These are phyloP conservation scores for Fusarium sarcochroum DNA, from an alignment of 2,329 filamentous ascomycete genomes.

Conservation along the genomic window DNA sequence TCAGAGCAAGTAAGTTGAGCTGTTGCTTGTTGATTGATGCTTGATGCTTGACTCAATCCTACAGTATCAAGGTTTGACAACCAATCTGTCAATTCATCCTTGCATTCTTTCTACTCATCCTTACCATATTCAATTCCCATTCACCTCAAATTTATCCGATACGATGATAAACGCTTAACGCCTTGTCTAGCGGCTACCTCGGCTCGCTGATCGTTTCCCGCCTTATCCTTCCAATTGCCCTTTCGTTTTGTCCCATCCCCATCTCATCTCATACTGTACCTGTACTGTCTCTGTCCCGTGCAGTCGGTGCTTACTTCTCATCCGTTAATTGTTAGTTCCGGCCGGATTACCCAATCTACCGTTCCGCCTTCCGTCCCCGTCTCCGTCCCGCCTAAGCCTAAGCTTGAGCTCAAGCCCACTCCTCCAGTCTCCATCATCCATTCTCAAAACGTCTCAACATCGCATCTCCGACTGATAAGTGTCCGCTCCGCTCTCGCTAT, in stretches of 20 bases:
- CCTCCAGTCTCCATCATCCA: slow-evolving; percentile 31
- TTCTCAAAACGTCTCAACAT: slow-evolving; percentile 21
- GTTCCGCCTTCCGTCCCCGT: slow-evolving; percentile 39
- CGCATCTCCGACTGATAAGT: slow-evolving; percentile 9
- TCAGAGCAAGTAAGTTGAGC: background rate
- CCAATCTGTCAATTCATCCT: slow-evolving; percentile 4
- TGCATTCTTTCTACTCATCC: no score
- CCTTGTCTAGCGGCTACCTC: slow-evolving; percentile 32
- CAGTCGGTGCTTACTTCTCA: slow-evolving; percentile 14
- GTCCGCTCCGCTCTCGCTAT: slow-evolving; percentile 13
- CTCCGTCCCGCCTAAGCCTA: slow-evolving; percentile 33
- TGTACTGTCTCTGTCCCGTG: slow-evolving; percentile 7
- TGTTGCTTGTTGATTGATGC: slow-evolving; percentile 21
- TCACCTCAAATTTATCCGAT: slow-evolving; percentile 3
- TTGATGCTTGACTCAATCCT: no score
- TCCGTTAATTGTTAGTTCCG: slow-evolving; percentile 27
- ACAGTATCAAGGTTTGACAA: no score
- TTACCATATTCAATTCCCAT: no score
- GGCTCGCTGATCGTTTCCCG: slow-evolving; percentile 35
- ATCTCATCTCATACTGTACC: no score
- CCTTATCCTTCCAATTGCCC: slow-evolving; percentile 2
- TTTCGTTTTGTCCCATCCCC: background rate
- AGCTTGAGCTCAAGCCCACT: slow-evolving; percentile 31
- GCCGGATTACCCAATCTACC: slow-evolving; percentile 38
- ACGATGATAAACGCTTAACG: background rate